Conservation (phyloP, 345 rosid genomes). For the Heritiera littoralis region DNA sequence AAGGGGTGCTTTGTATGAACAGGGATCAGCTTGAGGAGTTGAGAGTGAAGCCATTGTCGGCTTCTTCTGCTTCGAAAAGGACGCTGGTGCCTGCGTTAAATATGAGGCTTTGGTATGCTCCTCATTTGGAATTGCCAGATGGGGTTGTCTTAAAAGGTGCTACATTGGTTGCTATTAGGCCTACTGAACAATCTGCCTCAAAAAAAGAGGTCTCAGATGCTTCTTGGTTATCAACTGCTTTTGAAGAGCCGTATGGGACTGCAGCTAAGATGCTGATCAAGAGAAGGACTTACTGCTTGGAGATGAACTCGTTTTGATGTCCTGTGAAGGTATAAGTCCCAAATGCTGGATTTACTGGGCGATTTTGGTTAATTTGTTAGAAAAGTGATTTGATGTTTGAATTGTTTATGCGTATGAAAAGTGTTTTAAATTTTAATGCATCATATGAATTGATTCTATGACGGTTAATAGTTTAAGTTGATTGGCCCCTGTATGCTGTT, state of each 20-base stretch:
- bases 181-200: conserved; percentile 59
- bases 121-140: conserved; percentile 71
- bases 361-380: background rate
- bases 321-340: conserved; percentile 31
- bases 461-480: background rate
- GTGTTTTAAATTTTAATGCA: background rate
- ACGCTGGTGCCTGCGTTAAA: conserved; percentile 89
- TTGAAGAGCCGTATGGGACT: conserved; percentile 82
- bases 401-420: background rate
- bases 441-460: background rate
- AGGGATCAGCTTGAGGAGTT: conserved; percentile 90
- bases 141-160: conserved; percentile 89
- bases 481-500: background rate
- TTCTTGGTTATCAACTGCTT: conserved; percentile 78
- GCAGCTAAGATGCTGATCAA: conserved; percentile 90
- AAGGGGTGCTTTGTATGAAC: conserved; percentile 92
- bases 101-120: conserved; percentile 98
- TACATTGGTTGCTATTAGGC: conserved; percentile 90
- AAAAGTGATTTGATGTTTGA: conserved; percentile 3
- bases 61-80: conserved; percentile 93
- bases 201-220: conserved; percentile 72
- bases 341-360: background rate
- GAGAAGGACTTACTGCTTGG: conserved; percentile 91
- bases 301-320: conserved; percentile 94
- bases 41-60: conserved; percentile 84